phyloP scores from a whole-genome alignment of 2,329 filamentous ascomycete genomes.

The Sphaceloma murrayae region DNA sequence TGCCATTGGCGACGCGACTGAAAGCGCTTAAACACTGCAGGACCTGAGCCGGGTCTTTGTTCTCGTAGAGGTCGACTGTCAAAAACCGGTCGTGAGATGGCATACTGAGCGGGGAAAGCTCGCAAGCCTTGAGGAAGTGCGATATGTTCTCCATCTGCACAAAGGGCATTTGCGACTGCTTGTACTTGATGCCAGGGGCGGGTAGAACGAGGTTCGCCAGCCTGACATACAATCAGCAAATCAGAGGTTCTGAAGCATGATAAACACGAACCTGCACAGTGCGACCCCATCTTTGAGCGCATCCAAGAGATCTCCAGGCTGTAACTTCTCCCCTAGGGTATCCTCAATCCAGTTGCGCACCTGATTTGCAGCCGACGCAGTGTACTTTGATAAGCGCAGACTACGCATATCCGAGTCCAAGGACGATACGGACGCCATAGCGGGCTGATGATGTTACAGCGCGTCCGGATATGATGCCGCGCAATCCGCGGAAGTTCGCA shows the following conservation, averaged over 20 bases:
- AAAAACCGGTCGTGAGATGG: constrained; percentile 93
- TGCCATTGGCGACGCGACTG: constrained; percentile 69
- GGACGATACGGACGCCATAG: constrained; percentile 87
- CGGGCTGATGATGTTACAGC: too few species aligned
- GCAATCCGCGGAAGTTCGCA: too few species aligned
- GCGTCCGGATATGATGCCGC: not conserved
- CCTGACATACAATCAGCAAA: constrained; percentile 43
- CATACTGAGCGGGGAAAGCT: constrained; percentile 72
- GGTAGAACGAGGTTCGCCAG: constrained; percentile 73
- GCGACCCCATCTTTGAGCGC: constrained; percentile 82
- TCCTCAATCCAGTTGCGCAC: constrained; percentile 77
- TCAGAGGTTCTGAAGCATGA: too few species aligned
- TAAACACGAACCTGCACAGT: constrained; percentile 67
- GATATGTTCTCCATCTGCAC: constrained; percentile 99
- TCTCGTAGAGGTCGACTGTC: constrained; percentile 91
- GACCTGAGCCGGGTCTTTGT: constrained; percentile 92
- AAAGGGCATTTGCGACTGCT: constrained; percentile 89
- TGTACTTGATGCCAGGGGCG: constrained; percentile 75
- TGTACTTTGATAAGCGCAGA: constrained; percentile 87
- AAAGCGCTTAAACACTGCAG: constrained; percentile 87
- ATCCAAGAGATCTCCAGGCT: constrained; percentile 69
- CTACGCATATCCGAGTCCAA: constrained; percentile 93
- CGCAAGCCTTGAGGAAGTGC: constrained; percentile 83
- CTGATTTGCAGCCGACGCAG: constrained; percentile 79
- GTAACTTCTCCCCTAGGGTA: constrained; percentile 62